phyloP scores from a whole-genome alignment of 2,329 filamentous ascomycete genomes.

The Coniella lustricola region DNA sequence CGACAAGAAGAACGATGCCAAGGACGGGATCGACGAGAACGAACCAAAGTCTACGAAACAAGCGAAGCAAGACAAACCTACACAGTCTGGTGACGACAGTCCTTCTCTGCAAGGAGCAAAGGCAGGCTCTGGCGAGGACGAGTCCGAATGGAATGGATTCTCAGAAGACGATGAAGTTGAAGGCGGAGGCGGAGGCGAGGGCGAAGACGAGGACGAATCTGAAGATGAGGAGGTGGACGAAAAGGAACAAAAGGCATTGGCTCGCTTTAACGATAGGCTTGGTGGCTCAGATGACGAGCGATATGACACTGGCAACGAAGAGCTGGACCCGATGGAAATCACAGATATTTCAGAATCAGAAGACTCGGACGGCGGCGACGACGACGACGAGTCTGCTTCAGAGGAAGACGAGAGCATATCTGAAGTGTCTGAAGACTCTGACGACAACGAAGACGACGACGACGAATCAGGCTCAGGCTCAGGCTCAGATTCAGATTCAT shows the following conservation, averaged over 20 bases:
- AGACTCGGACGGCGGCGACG: slow-evolving; percentile 14
- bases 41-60: slow-evolving; percentile 17
- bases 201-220: slow-evolving; percentile 29
- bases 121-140: slow-evolving; percentile 23
- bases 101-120: slow-evolving; percentile 14
- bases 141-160: slow-evolving; percentile 32
- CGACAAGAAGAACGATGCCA: slow-evolving; percentile 18
- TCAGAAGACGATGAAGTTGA: slow-evolving; percentile 15
- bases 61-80: slow-evolving; percentile 18
- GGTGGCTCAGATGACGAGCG: slow-evolving; percentile 16
- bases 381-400: slow-evolving; percentile 20
- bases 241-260: slow-evolving; percentile 26
- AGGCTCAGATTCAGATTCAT: not conserved
- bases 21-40: slow-evolving; percentile 22
- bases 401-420: slow-evolving; percentile 6
- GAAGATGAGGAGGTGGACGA: slow-evolving; percentile 28
- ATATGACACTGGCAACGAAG: slow-evolving; percentile 16
- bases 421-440: slow-evolving; percentile 12
- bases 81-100: slow-evolving; percentile 19
- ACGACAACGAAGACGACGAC: slow-evolving; percentile 1
- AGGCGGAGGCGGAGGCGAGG: too few species aligned
- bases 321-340: slow-evolving; percentile 15
- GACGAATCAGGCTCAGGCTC: not conserved
- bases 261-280: slow-evolving; percentile 11
- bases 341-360: slow-evolving; percentile 18